phyloP scores from a whole-genome alignment of 495 filamentous ascomycete genomes.

The Xylaria nigripes region DNA sequence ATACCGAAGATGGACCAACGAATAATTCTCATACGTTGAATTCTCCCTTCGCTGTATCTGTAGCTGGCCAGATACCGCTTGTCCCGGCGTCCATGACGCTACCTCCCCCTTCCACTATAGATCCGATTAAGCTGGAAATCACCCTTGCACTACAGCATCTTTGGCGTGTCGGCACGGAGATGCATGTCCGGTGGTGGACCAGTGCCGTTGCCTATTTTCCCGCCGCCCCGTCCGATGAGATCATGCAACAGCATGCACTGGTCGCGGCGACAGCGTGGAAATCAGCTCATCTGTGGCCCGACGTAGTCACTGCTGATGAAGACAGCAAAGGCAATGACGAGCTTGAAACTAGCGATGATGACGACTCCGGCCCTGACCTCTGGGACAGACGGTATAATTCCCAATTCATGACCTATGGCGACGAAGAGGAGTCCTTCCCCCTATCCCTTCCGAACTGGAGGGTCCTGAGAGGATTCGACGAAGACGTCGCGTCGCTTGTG shows the following conservation, averaged over 20 bases:
- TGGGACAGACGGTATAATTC: conserved; percentile 63
- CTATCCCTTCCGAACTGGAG: conserved; percentile 30
- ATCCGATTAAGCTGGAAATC: conserved; percentile 24
- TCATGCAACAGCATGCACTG: conserved; percentile 13
- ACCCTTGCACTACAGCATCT: conserved; percentile 77
- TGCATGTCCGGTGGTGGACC: conserved; percentile 64
- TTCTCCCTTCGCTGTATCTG: conserved; percentile 25
- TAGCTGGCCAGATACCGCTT: conserved; percentile 90
- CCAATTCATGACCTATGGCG: conserved; percentile 25
- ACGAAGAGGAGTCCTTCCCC: conserved; percentile 8
- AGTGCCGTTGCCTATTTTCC: conserved; percentile 66
- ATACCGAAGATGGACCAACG: background rate
- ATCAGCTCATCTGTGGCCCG: conserved; percentile 24
- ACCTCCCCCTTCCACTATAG: conserved; percentile 12
- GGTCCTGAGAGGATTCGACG: conserved; percentile 20
- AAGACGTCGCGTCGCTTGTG: background rate
- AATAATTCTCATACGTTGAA: background rate
- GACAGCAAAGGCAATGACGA: conserved; percentile 20
- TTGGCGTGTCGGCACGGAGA: conserved; percentile 69
- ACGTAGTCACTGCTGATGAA: background rate
- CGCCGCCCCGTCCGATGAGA: conserved; percentile 11
- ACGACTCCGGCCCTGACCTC: conserved; percentile 51
- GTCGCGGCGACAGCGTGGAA: conserved; percentile 30
- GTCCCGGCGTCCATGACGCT: conserved; percentile 73
- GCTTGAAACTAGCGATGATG: conserved; percentile 27